Percentiles rank a stretch among this genome's conserved stretches.
phyloP scores from a whole-genome alignment of 169 alveolate genomes.

The Eimeria necatrix region DNA sequence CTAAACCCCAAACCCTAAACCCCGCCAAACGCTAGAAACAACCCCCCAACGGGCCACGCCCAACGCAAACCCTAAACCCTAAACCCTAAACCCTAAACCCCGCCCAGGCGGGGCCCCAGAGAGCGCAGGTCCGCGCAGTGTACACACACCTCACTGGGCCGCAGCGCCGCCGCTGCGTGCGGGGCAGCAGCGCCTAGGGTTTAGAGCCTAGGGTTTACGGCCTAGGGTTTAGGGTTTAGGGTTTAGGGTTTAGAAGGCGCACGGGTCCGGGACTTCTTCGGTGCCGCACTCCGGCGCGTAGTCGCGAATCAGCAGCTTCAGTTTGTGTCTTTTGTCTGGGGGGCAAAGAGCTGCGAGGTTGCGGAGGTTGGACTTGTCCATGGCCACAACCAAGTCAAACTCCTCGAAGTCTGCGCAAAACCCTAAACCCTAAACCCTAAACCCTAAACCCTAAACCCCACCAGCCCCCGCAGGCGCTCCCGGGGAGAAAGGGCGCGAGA shows the following conservation, averaged over 20 bases:
- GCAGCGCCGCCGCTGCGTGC: too few species aligned
- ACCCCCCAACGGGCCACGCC: too few species aligned
- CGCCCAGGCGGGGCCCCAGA: too few species aligned
- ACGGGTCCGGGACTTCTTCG: conserved; percentile 66
- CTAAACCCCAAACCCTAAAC: not conserved
- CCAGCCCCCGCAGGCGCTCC: too few species aligned
- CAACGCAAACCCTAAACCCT: too few species aligned
- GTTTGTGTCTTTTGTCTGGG: not conserved
- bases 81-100: not conserved
- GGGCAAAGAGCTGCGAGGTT: conserved; percentile 18
- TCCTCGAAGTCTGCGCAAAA: conserved; percentile 35
- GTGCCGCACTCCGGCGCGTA: conserved; percentile 44
- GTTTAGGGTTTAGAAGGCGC: conserved; percentile 7
- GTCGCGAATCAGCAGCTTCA: conserved; percentile 8
- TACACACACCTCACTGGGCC: not conserved
- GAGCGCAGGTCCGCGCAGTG: too few species aligned
- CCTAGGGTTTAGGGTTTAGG: conserved; percentile 15
- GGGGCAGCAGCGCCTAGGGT: too few species aligned
- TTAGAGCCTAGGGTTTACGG: not conserved
- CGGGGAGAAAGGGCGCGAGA: too few species aligned
- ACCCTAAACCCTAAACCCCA: conserved; percentile 33
- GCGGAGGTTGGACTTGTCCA: conserved; percentile 27
- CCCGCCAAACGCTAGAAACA: too few species aligned
- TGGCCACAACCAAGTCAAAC: conserved; percentile 38
- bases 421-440: conserved; percentile 22